These are phyloP conservation scores for Schizochytrium sp. DNA, from an alignment of 108 stramenopile genomes.

Conservation along the genomic window DNA sequence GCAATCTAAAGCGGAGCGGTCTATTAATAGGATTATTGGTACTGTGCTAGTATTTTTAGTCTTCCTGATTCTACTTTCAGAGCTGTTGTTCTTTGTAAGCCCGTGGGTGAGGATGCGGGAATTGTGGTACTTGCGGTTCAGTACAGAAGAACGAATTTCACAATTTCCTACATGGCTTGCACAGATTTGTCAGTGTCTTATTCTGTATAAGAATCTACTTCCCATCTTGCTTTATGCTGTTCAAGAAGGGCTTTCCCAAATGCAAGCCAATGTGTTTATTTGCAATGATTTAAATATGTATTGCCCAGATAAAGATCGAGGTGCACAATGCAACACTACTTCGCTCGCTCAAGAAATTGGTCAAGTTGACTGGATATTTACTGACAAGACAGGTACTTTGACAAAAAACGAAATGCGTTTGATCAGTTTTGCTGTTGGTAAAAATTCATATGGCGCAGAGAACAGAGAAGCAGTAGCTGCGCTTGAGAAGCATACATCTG, in stretches of 20 bases:
- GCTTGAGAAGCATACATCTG: not conserved
- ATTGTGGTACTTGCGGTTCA: slow-evolving; percentile 66
- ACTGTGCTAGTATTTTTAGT: slow-evolving; percentile 69
- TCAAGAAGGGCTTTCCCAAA: slow-evolving; percentile 75
- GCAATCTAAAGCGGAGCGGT: slow-evolving; percentile 86
- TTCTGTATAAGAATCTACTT: slow-evolving; percentile 82
- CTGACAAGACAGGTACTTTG: slow-evolving; percentile 85
- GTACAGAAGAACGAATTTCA: not conserved
- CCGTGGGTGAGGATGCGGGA: slow-evolving; percentile 29
- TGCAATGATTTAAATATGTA: slow-evolving; percentile 73
- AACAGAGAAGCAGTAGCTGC: not conserved
- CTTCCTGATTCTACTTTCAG: slow-evolving; percentile 58
- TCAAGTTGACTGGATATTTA: slow-evolving; percentile 70
- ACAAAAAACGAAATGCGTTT: slow-evolving; percentile 68
- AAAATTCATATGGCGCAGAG: not conserved
- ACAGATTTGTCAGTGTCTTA: slow-evolving; percentile 84
- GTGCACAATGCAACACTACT: slow-evolving; percentile 70
- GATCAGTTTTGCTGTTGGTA: slow-evolving; percentile 1
- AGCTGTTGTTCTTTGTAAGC: not conserved
- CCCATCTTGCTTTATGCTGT: slow-evolving; percentile 80
- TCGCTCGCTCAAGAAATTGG: slow-evolving; percentile 77
- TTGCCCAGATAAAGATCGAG: slow-evolving; percentile 71
- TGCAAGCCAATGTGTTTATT: slow-evolving; percentile 74
- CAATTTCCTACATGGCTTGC: slow-evolving; percentile 75
- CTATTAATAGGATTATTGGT: slow-evolving; percentile 69